Base-by-base conservation (phyloP, 2,329 filamentous ascomycete species). In the Peltaster fructicola region DNA sequence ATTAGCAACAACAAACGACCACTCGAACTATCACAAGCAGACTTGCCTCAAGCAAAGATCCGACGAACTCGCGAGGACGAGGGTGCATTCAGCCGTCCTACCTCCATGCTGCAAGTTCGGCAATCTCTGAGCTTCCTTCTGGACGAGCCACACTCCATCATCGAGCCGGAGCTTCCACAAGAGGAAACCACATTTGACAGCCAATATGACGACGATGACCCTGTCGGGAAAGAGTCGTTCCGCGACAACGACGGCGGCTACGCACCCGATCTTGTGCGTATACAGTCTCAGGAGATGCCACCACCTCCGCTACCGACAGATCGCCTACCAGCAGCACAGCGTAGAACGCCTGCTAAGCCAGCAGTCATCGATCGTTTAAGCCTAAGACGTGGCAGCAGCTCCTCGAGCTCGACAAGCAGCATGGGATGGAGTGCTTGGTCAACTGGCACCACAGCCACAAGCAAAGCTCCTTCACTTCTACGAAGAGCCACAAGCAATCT, bases 91-190 rank as follows among this genome's bases (percentile, higher is more conserved):
- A 22, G 53, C 49, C 81, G 73, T 39, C 80, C 82, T 0, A 62
- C 73, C 4, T 77, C 73, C 10, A 57, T 91, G 7, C 69, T 72
- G 14, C 80, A 93, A 42, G 76, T 93, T 33, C 72, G 81, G 29
- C 70, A 85, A 46, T 80, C 78, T 0, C 57, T 93, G 5, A 90
- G 79, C 4, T 78, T 75, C 48, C 63, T 93, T 7, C 71, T 92
- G 9, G 82, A 91, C 25, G 65, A 67, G 18, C 59, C 59, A 10
- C 44, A 54, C 20, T 54, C 52, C 1, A 54, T 57, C 12, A 47
- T 50, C 14, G 51, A 58, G 28, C 34, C 46, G 14, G 50, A 48
- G 30, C 22, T 25, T 8, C 23, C 23, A 9, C 39, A 44, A 22
- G 32, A 33, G 6, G 26, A 15, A 7, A 15, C 13, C 5, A 23